phyloP scores from a whole-genome alignment of 1,284 basidiomycete species.

The Sporisorium scitamineum region DNA sequence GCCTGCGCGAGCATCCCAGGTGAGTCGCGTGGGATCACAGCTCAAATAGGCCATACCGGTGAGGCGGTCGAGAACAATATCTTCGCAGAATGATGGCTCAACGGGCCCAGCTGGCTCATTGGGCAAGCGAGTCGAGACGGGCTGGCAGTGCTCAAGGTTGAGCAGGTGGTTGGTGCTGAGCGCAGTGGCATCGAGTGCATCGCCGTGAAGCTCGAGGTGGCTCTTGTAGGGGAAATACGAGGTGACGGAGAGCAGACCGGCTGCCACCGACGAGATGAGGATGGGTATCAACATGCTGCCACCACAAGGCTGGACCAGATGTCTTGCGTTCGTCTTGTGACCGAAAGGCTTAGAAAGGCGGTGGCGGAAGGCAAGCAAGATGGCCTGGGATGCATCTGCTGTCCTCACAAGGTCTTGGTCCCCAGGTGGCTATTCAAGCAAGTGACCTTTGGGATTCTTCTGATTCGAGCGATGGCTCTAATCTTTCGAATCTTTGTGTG shows the following conservation, averaged over 20 bases:
- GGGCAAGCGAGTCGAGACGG: constrained; percentile 24
- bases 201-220: constrained; percentile 47
- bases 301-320: neutral
- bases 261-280: constrained; percentile 36
- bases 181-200: constrained; percentile 1
- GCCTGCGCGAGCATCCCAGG: constrained; percentile 49
- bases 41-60: constrained; percentile 53
- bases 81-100: constrained; percentile 57
- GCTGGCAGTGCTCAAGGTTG: constrained; percentile 43
- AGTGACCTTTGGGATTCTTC: neutral
- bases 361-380: constrained; percentile 9
- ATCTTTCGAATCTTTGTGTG: no score
- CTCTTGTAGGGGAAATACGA: constrained; percentile 47
- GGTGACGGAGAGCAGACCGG: constrained; percentile 35
- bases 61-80: constrained; percentile 47
- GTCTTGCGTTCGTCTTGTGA: neutral
- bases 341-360: neutral
- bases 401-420: neutral
- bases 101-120: constrained; percentile 40
- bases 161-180: constrained; percentile 11
- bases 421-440: no score
- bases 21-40: constrained; percentile 54
- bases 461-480: no score
- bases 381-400: neutral
- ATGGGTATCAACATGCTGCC: constrained; percentile 40